Evolutionary conservation across 768 basidiomycete genomes (phyloP).

Genomic region (Termitomyces sp.): DNA sequence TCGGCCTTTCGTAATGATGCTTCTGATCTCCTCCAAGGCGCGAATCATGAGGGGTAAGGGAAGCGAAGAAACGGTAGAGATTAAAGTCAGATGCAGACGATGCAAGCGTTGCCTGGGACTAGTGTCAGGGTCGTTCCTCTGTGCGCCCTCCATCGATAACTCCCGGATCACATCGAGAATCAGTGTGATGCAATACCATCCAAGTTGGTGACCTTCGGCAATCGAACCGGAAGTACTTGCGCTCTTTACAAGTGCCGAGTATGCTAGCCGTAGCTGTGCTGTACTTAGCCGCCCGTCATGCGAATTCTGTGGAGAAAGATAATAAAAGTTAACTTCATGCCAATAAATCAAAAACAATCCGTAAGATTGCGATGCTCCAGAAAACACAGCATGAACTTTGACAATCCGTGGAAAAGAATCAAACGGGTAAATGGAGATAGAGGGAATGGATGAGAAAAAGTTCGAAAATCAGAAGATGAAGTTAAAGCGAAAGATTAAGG

Average conservation of each 20-base stretch:
- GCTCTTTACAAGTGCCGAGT: conserved; percentile 60
- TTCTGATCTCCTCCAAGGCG: conserved; percentile 44
- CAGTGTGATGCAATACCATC: conserved; percentile 62
- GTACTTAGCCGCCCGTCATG: conserved; percentile 52
- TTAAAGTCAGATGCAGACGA: conserved; percentile 56
- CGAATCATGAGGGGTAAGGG: conserved; percentile 50
- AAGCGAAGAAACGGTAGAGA: conserved; percentile 61
- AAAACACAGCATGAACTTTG: neutral
- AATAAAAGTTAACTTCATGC: conserved; percentile 4
- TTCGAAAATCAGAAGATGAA: neutral
- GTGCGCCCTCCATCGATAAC: conserved; percentile 20
- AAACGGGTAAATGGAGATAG: neutral
- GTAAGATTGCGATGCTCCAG: neutral
- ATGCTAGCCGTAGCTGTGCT: conserved; percentile 68
- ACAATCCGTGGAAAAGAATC: neutral
- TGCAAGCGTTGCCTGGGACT: conserved; percentile 30
- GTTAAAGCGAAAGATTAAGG: neutral
- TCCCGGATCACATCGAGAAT: conserved; percentile 43
- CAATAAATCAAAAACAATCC: conserved; percentile 2
- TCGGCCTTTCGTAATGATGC: conserved; percentile 23
- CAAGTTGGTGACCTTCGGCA: conserved; percentile 36
- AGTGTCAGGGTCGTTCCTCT: conserved; percentile 14
- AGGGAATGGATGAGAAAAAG: conserved; percentile 1
- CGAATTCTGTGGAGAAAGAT: conserved; percentile 46
- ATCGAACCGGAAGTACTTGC: conserved; percentile 36